A percentile compares a stretch with the other conserved stretches of the same genome.
phyloP scores from a whole-genome alignment of 257 asterid species.

The Coffea canephora region DNA sequence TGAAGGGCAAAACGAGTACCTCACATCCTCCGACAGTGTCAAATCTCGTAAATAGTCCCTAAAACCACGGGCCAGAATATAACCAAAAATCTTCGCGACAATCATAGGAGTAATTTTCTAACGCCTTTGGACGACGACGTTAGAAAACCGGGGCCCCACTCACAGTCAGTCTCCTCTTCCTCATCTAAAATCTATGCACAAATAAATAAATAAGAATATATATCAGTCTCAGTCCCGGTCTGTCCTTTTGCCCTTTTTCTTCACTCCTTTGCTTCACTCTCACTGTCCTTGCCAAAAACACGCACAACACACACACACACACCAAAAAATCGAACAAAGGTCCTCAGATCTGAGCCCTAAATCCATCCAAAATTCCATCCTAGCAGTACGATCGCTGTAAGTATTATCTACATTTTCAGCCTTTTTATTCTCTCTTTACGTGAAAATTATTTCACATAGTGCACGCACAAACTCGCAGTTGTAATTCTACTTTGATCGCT shows the following conservation, averaged over 20 bases:
- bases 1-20: slow-evolving; percentile 1
- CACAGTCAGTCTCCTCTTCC: slow-evolving; percentile 9
- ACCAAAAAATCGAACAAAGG: neutral
- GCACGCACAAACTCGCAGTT: neutral
- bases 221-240: neutral
- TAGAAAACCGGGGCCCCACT: neutral
- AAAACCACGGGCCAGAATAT: slow-evolving; percentile 13
- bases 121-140: slow-evolving; percentile 8
- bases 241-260: neutral
- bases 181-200: neutral
- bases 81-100: neutral
- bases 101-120: slow-evolving; percentile 5
- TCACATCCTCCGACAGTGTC: slow-evolving; percentile 2
- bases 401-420: slow-evolving; percentile 30
- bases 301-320: slow-evolving; percentile 15
- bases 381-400: slow-evolving; percentile 36
- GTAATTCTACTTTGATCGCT: slow-evolving; percentile 1
- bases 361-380: slow-evolving; percentile 11
- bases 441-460: neutral
- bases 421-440: slow-evolving; percentile 1
- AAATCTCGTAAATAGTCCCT: slow-evolving; percentile 12
- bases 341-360: slow-evolving; percentile 46
- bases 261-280: slow-evolving; percentile 14
- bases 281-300: slow-evolving; percentile 15
- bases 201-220: neutral